phyloP scores from a whole-genome alignment of 768 basidiomycete genomes.

The Pleurotus pulmonarius region DNA sequence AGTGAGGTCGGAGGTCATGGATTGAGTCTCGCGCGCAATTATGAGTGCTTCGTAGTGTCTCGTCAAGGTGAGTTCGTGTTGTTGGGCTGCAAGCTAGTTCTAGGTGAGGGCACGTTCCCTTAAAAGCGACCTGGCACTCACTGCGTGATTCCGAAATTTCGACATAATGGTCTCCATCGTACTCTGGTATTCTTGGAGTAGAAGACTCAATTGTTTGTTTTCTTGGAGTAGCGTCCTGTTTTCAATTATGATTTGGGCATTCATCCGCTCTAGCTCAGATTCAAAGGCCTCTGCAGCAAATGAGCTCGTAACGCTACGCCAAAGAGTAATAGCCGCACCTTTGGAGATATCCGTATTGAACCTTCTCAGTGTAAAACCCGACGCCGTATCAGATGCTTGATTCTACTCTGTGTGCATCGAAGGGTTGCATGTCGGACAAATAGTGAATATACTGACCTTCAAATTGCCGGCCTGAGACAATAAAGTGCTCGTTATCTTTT shows the following conservation, averaged over 20 bases:
- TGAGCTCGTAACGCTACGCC: conserved; percentile 23
- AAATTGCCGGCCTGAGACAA: conserved; percentile 66
- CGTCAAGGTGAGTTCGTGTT: conserved; percentile 82
- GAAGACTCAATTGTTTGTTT: conserved; percentile 86
- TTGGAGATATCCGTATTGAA: conserved; percentile 87
- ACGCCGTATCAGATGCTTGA: conserved; percentile 68
- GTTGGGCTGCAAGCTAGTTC: conserved; percentile 80
- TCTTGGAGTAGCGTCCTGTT: conserved; percentile 91
- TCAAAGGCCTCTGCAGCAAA: conserved; percentile 78
- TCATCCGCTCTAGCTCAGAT: conserved; percentile 86
- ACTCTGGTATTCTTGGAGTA: conserved; percentile 92
- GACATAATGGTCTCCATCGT: conserved; percentile 96
- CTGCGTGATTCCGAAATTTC: conserved; percentile 90
- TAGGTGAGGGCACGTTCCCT: conserved; percentile 9
- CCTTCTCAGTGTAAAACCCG: conserved; percentile 76
- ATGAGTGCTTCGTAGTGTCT: conserved; percentile 89
- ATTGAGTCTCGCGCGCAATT: conserved; percentile 56
- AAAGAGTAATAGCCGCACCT: conserved; percentile 38
- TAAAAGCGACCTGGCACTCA: conserved; percentile 36
- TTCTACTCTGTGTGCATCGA: conserved; percentile 37
- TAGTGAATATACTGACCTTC: conserved; percentile 49
- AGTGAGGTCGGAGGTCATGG: conserved; percentile 50
- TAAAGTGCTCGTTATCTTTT: conserved; percentile 65
- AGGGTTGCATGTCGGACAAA: conserved; percentile 10
- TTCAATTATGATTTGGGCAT: conserved; percentile 88